Evolutionary conservation across 768 basidiomycete species (phyloP).

Genomic region (Trametes meyenii): DNA sequence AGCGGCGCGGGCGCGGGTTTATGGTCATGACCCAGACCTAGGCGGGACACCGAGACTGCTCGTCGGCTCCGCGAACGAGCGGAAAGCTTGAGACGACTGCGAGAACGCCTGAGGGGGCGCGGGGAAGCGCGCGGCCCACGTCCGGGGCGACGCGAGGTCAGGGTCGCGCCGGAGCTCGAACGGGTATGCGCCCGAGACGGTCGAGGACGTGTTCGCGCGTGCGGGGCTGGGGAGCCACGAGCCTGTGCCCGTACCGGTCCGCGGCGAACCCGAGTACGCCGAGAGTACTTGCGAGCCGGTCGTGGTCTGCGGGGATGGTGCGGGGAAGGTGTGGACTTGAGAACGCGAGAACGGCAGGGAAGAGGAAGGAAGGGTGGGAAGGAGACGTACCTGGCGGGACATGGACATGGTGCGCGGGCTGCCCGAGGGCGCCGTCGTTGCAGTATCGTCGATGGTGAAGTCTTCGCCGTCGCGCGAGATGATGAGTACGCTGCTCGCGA

Average conservation of each 20-base stretch:
- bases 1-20: background rate
- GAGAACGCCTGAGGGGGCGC: slow-evolving; percentile 11
- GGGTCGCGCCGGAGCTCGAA: slow-evolving; percentile 21
- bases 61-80: background rate
- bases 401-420: background rate
- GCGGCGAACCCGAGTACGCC: slow-evolving; percentile 5
- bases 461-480: slow-evolving; percentile 19
- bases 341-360: background rate
- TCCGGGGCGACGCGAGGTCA: slow-evolving; percentile 13
- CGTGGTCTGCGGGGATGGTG: background rate
- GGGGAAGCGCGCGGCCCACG: slow-evolving; percentile 18
- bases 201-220: slow-evolving; percentile 22
- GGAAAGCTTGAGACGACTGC: background rate
- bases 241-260: background rate
- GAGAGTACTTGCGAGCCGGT: background rate
- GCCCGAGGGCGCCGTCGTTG: slow-evolving; percentile 1
- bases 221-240: slow-evolving; percentile 12
- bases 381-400: slow-evolving; percentile 3
- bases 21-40: background rate
- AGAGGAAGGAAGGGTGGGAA: background rate
- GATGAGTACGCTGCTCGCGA: slow-evolving; percentile 12
- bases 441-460: slow-evolving; percentile 12
- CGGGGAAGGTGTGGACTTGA: background rate
- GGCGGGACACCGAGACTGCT: background rate
- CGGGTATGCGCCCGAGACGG: slow-evolving; percentile 20